Conservation (phyloP, 306 rosid genomes). For the Senna siamea region DNA sequence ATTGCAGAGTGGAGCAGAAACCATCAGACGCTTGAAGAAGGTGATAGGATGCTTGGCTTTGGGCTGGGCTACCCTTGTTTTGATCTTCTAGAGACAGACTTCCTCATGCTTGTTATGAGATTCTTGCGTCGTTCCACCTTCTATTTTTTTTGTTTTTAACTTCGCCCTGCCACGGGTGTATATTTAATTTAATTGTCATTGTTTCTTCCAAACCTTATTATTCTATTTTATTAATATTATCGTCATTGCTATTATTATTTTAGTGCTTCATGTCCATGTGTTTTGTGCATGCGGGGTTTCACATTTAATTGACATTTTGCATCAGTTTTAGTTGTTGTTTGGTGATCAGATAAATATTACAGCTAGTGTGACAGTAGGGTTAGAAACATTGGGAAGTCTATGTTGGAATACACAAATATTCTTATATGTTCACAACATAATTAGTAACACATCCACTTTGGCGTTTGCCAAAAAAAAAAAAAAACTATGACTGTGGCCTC, state of each 20-base stretch:
- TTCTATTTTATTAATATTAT: constrained; percentile 22
- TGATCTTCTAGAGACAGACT: constrained; percentile 57
- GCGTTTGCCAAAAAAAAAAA: too few species aligned
- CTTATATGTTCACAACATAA: too few species aligned
- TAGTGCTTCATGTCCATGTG: neutral
- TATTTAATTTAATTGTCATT: constrained; percentile 39
- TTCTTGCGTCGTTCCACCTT: constrained; percentile 43
- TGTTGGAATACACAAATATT: too few species aligned
- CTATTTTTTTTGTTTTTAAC: constrained; percentile 12
- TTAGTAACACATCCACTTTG: too few species aligned
- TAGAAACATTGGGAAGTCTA: too few species aligned
- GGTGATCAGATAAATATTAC: too few species aligned
- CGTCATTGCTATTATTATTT: neutral
- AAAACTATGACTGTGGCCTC: too few species aligned
- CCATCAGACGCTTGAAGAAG: constrained; percentile 54
- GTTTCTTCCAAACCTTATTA: constrained; percentile 25
- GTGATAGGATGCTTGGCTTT: constrained; percentile 63
- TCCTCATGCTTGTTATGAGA: constrained; percentile 28
- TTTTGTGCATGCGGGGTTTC: neutral
- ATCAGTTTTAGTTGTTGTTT: neutral
- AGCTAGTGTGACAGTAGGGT: too few species aligned
- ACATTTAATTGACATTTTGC: neutral
- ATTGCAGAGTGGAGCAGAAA: constrained; percentile 84
- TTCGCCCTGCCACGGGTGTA: constrained; percentile 31
- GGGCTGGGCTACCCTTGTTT: constrained; percentile 64